These are phyloP conservation scores for Sclerotinia sclerotiorum DNA, from an alignment of 2,329 filamentous ascomycete species.

Conservation along the genomic window DNA sequence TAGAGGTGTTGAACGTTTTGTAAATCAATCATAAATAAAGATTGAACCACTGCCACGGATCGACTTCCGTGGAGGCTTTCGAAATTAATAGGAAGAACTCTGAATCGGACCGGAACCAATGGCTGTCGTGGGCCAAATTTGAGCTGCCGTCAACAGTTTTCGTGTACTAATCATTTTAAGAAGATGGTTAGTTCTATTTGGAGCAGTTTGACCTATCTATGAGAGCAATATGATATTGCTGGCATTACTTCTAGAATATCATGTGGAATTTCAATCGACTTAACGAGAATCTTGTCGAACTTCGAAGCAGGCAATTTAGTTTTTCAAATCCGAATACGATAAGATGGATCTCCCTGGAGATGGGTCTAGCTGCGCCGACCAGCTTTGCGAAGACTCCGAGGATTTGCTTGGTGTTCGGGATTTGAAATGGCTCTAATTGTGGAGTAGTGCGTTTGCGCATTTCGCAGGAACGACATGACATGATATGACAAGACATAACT, in stretches of 20 bases:
- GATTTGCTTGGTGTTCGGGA: background rate
- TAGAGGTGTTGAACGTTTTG: background rate
- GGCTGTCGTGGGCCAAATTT: background rate
- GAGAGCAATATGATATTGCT: background rate
- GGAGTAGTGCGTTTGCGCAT: too few species aligned
- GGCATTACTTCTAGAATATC: background rate
- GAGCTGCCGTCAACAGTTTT: background rate
- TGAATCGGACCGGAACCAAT: background rate
- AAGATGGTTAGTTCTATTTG: background rate
- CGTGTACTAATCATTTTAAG: background rate
- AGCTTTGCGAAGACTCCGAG: conserved; percentile 12
- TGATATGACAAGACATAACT: background rate
- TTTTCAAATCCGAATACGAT: background rate
- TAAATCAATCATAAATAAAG: background rate
- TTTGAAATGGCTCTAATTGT: conserved; percentile 1
- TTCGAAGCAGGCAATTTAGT: too few species aligned
- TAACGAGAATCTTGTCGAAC: background rate
- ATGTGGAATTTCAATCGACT: background rate
- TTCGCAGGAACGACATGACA: too few species aligned
- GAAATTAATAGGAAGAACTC: background rate
- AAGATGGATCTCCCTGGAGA: background rate
- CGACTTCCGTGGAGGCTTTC: background rate
- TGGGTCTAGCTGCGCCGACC: too few species aligned
- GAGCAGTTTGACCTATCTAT: background rate
- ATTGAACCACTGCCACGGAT: background rate